phyloP scores from a whole-genome alignment of 1,284 basidiomycete genomes.

The Dichomitus squalens region DNA sequence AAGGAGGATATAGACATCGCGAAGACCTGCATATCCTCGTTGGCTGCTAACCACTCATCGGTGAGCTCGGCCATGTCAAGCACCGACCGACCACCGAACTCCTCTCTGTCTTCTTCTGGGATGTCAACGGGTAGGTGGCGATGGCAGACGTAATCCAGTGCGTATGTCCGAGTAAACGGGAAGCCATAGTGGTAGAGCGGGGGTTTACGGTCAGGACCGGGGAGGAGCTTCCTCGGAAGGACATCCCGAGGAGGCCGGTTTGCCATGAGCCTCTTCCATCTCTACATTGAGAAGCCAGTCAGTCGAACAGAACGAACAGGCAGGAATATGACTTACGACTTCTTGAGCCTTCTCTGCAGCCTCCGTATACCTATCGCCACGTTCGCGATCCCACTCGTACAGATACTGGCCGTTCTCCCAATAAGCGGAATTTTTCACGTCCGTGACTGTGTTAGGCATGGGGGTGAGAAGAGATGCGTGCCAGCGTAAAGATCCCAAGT shows the following conservation, averaged over 20 bases:
- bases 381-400: not conserved
- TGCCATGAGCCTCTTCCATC: not conserved
- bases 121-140: not conserved
- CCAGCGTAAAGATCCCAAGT: too few relatives aligned
- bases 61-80: constrained; percentile 1
- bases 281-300: not conserved
- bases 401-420: not conserved
- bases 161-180: constrained; percentile 1
- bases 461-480: too few relatives aligned
- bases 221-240: not conserved
- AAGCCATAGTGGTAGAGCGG: constrained; percentile 7
- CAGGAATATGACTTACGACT: too few relatives aligned
- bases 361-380: not conserved
- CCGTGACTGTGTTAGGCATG: too few relatives aligned
- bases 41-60: not conserved
- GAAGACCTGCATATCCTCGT: not conserved
- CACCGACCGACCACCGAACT: not conserved
- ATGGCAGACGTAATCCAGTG: not conserved
- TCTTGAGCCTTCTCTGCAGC: not conserved
- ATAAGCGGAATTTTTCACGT: not conserved
- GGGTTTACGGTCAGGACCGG: not conserved
- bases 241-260: not conserved
- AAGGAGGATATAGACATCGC: not conserved
- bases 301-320: not conserved
- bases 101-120: not conserved